Evolutionary conservation across 345 rosid genomes (phyloP).

Genomic region (Reutealis trisperma): DNA sequence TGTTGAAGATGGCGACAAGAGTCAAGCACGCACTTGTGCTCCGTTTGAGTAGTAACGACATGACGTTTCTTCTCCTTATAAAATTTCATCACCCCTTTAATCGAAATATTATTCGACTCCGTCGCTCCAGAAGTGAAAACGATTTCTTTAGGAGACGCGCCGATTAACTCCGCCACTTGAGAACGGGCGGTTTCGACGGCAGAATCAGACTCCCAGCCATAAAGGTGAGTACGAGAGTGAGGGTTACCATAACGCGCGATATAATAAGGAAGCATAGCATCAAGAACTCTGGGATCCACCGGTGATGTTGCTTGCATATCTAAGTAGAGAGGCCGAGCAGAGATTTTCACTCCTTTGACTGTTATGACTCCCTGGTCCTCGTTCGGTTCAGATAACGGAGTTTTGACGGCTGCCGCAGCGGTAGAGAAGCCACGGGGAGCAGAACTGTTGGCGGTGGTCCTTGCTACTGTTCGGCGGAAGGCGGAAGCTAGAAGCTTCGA

Average conservation of each 20-base stretch:
- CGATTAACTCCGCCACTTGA: slow-evolving; percentile 70
- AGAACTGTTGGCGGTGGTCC: not conserved
- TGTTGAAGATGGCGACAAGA: slow-evolving; percentile 95
- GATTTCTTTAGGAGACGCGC: slow-evolving; percentile 86
- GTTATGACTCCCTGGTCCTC: slow-evolving; percentile 46
- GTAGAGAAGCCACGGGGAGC: slow-evolving; percentile 32
- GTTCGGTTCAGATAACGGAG: slow-evolving; percentile 22
- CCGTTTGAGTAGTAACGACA: slow-evolving; percentile 90
- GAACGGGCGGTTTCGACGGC: slow-evolving; percentile 83
- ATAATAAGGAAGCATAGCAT: slow-evolving; percentile 79
- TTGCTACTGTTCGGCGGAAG: slow-evolving; percentile 42
- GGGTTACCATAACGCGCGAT: slow-evolving; percentile 80
- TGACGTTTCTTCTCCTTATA: slow-evolving; percentile 87
- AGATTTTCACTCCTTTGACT: slow-evolving; percentile 72
- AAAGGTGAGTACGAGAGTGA: slow-evolving; percentile 94
- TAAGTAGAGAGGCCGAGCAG: slow-evolving; percentile 70
- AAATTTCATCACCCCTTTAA: slow-evolving; percentile 95
- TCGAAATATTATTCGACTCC: slow-evolving; percentile 81
- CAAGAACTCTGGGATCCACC: slow-evolving; percentile 82
- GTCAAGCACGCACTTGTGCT: slow-evolving; percentile 94
- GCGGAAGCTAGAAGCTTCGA: slow-evolving; percentile 52
- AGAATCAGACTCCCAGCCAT: slow-evolving; percentile 94
- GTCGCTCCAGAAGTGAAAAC: slow-evolving; percentile 95
- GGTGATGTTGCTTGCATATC: slow-evolving; percentile 91
- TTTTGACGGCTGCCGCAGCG: slow-evolving; percentile 23